Conservation (phyloP, 306 rosid species). For the barrel medic (Medicago truncatula) region MtrunA17r5.0-ANR NC_053045.1:62699501-62700000, state of each 20-base stretch:
- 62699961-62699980: too few relatives aligned
- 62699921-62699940: too few relatives aligned
- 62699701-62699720: background rate
- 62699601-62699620: too few relatives aligned
- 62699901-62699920: too few relatives aligned
- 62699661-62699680: background rate
- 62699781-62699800: constrained; percentile 4
- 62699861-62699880: background rate
- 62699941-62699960: too few relatives aligned
- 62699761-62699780: background rate
- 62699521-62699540: too few relatives aligned
- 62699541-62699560: too few relatives aligned
- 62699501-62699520: too few relatives aligned
- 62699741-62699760: background rate
- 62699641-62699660: background rate
- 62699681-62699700: background rate
- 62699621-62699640: too few relatives aligned
- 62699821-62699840: background rate
- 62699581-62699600: too few relatives aligned
- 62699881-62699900: background rate
- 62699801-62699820: background rate
- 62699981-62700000: too few relatives aligned
- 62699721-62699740: background rate
- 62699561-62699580: too few relatives aligned
- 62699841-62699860: background rate